Base-by-base conservation (phyloP, 768 basidiomycete genomes). In the Dendrothele bispora region DNA sequence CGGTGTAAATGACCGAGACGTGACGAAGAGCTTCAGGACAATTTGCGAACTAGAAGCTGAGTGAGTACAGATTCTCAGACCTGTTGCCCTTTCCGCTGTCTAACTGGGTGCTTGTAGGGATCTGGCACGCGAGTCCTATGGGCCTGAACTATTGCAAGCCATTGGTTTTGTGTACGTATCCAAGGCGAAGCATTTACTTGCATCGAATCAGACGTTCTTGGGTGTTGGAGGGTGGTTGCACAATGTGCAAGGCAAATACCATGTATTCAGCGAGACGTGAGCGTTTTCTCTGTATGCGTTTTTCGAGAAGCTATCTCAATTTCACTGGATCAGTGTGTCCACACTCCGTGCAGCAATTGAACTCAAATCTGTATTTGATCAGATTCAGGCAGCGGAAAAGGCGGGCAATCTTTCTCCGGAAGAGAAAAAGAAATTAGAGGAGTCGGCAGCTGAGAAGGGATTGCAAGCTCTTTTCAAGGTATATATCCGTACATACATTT, bases 161-260 rank as follows among this genome's bases (percentile, higher is more conserved):
- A 82, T 95, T 53, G 92, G 92, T 2, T 91, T 91, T 53, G 88
- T 91, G 5, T 95, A 95, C 62, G 66, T 70, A 17, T 78, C 86
- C 22, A 95, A 92, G 62, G 82, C 86, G 5, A 92, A 89, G 60
- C 90, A 93, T 29, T 84, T 84, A 58, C 75, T 90, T 0, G 92
- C 91, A 0, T 83, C 88, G 15, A 76, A 77, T 51, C 76, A 78
- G 73, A 80, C 67, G 54, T 82, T 74, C 73, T 83, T 92, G 40
- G 92, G 92, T 22, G 85, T 95, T 14, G 92, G 92, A 11, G 92
- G 93, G 6, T 95, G 92, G 92, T 62, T 95, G 49, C 92, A 95
- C 64, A 91, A 91, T 46, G 89, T 93, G 3, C 89, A 91, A 63
- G 89, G 88, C 11, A 93, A 91, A 68, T 94, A 92, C 41, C 91